Conservation (phyloP, 768 basidiomycete genomes). For the Kwoniella pini region DNA sequence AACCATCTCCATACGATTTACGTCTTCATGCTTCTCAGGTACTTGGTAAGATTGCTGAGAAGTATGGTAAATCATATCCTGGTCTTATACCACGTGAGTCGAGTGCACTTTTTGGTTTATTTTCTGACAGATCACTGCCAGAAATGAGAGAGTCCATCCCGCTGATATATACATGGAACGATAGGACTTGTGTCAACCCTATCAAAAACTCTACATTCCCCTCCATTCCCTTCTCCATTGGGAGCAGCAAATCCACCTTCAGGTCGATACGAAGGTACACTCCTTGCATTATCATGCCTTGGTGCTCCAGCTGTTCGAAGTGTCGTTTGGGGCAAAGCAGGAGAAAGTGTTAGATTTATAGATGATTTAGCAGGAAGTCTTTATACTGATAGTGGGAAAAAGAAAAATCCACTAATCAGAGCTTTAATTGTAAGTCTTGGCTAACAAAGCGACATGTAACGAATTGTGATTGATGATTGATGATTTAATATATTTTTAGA, state of each 20-base stretch:
- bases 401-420: conserved; percentile 31
- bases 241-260: conserved; percentile 53
- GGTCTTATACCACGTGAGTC: conserved; percentile 52
- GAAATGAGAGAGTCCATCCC: no score
- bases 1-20: conserved; percentile 60
- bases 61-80: conserved; percentile 48
- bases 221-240: conserved; percentile 45
- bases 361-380: conserved; percentile 48
- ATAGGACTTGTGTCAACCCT: conserved; percentile 91
- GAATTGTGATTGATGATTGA: background rate
- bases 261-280: conserved; percentile 84
- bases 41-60: conserved; percentile 65
- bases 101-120: background rate
- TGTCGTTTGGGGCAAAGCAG: conserved; percentile 35
- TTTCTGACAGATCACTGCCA: no score
- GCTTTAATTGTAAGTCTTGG: conserved; percentile 31
- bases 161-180: no score
- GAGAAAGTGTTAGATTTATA: conserved; percentile 42
- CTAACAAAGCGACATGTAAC: background rate
- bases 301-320: conserved; percentile 64
- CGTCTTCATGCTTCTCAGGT: conserved; percentile 81
- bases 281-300: conserved; percentile 79
- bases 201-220: conserved; percentile 68
- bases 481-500: background rate
- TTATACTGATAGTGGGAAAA: conserved; percentile 30